phyloP scores from a whole-genome alignment of 768 basidiomycete species.

The Megacollybia marginata region DNA sequence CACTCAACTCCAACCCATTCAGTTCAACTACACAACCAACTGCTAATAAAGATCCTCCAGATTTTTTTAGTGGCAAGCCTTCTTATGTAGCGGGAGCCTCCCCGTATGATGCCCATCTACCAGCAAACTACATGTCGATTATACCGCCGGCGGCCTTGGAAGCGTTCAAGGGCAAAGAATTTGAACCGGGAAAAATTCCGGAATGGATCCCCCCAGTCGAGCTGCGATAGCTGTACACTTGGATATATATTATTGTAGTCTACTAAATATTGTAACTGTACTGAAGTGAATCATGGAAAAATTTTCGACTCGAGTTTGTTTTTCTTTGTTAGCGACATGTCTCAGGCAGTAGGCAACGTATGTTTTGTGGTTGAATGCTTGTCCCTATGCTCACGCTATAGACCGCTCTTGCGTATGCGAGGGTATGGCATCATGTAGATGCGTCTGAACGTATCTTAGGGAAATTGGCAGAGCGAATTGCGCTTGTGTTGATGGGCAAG shows the following conservation, averaged over 20 bases:
- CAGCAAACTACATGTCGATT: conserved; percentile 47
- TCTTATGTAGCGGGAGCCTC: conserved; percentile 39
- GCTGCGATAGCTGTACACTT: conserved; percentile 26
- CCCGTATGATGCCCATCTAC: conserved; percentile 50
- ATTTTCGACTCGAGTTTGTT: not conserved
- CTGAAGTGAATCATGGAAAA: conserved; percentile 10
- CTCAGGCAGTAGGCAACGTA: conserved; percentile 78
- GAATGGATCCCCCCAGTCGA: conserved; percentile 69
- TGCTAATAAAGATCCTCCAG: conserved; percentile 12
- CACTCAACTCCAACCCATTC: too few relatives aligned
- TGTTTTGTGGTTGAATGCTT: conserved; percentile 13
- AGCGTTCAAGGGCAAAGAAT: conserved; percentile 49
- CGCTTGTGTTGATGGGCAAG: conserved; percentile 96
- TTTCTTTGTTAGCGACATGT: conserved; percentile 39
- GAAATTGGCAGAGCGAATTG: conserved; percentile 90
- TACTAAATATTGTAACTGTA: too few relatives aligned
- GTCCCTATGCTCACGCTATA: conserved; percentile 19
- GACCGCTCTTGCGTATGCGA: conserved; percentile 94
- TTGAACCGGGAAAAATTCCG: conserved; percentile 63
- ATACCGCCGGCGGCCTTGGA: conserved; percentile 43
- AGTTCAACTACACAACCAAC: not conserved
- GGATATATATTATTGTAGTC: too few relatives aligned
- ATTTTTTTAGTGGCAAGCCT: conserved; percentile 19
- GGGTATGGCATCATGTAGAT: conserved; percentile 94
- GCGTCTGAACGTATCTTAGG: conserved; percentile 89